These are phyloP conservation scores for Gryganskiella cystojenkinii DNA, from an alignment of 192 early-diverging fungal genomes.

Conservation along the genomic window DNA sequence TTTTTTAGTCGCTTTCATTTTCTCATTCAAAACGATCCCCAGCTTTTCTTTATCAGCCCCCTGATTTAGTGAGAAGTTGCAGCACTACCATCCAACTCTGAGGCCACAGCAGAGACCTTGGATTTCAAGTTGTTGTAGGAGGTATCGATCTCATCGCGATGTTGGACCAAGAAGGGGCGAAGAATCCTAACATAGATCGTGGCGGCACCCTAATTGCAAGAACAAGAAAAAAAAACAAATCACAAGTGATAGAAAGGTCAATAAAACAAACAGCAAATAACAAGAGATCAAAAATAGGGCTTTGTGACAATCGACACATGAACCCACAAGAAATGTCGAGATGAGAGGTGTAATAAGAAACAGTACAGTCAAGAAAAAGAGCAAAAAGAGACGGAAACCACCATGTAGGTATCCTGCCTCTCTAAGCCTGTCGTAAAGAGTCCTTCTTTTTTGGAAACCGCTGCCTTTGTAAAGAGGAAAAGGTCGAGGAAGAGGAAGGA, in stretches of 20 bases:
- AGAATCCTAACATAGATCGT: slow-evolving; percentile 77
- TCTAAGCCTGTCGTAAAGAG: too few relatives aligned
- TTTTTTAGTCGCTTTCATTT: background rate
- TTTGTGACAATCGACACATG: too few relatives aligned
- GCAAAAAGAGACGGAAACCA: too few relatives aligned
- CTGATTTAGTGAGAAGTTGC: slow-evolving; percentile 5
- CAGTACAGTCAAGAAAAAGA: too few relatives aligned
- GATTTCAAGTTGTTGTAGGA: slow-evolving; percentile 21
- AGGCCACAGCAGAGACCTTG: slow-evolving; percentile 40
- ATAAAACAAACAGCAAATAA: background rate
- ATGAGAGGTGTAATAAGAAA: too few relatives aligned
- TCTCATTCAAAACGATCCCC: background rate
- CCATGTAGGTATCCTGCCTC: too few relatives aligned
- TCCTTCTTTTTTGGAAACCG: too few relatives aligned
- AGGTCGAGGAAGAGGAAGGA: background rate
- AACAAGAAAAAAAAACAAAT: slow-evolving; percentile 20
- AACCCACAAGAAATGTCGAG: too few relatives aligned
- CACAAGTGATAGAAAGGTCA: background rate
- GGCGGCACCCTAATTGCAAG: slow-evolving; percentile 74
- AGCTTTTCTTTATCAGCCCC: too few relatives aligned
- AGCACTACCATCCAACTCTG: slow-evolving; percentile 15
- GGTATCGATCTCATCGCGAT: slow-evolving; percentile 47
- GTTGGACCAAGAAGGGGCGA: slow-evolving; percentile 73
- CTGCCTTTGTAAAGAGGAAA: background rate
- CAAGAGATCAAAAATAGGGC: background rate